Base-by-base conservation (phyloP, 192 early-diverging fungal genomes). In the Backusella parvicylindrica region DNA sequence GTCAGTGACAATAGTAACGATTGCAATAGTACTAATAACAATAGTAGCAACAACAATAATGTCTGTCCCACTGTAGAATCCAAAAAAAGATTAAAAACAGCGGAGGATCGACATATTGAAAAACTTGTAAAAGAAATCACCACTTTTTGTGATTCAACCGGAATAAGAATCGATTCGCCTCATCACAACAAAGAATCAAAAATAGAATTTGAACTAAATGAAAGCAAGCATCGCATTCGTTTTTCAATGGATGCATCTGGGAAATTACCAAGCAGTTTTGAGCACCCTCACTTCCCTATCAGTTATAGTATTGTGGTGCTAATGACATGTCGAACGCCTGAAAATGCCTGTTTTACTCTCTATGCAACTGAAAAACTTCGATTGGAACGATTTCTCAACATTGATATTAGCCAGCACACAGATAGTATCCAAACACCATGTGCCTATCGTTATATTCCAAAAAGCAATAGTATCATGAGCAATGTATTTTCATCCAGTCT, bases 81-180 rank as follows among this genome's bases (percentile, higher is more conserved):
- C 12, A 68, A 68, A 68, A 35, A 68, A 21, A 37, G 21, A 68
- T 6, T 38, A 68, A 36, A 68, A 8, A n/a, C 66, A 60, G 53
- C 66, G 1, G 66, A 68, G n/a, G 66, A 68, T 68, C 35, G 66
- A 30, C 31, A 70, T 21, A 49, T 70, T 16, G 68, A 70, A 47
- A 47, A 40, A 30, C 40, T 70, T 12, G 41, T 70, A 32, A 30
- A 49, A 72, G 30, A 31, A 30, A 28, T 36, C 21, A 18, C 70
- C 6, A 31, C 32, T 33, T 35, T 35, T 31, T 31, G 30, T 37
- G 26, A 72, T 15, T 33, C 49, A 56, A 32, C 31, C 33, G 21
- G 47, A 31, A 41, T 32, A 50, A 50, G 32, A 15, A 71, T 26
- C 12, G 53, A 60, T 28, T 60, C 9, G 13, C 23, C 53, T 6